phyloP scores from a whole-genome alignment of 202 grass and related monocot species.

The Setaria italica region DNA sequence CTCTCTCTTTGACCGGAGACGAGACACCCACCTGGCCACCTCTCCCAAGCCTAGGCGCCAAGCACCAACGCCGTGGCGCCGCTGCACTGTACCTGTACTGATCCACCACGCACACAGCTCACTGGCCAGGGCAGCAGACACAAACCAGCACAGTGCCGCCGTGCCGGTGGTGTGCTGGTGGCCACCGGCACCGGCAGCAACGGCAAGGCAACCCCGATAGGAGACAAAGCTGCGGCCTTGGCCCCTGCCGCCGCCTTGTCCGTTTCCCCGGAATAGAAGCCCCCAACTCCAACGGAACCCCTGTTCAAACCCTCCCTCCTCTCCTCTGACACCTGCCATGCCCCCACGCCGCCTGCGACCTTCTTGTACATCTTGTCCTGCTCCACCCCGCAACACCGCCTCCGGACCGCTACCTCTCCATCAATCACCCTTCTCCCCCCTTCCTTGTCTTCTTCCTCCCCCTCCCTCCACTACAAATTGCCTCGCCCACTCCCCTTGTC shows the following conservation, averaged over 20 bases:
- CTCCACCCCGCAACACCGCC: not conserved
- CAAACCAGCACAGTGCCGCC: not conserved
- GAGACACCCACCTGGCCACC: not conserved
- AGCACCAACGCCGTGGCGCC: not conserved
- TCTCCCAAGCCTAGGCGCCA: not conserved
- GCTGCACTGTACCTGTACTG: not conserved
- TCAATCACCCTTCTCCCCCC: no score
- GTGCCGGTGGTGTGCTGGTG: not conserved
- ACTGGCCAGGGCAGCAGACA: no score
- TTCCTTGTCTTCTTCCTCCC: slow-evolving; percentile 22
- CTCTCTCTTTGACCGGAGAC: slow-evolving; percentile 33
- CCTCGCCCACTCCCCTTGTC: not conserved
- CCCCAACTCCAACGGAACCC: slow-evolving; percentile 2
- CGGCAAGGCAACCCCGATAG: not conserved
- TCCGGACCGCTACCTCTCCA: not conserved
- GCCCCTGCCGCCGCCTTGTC: slow-evolving; percentile 36
- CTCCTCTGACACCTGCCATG: not conserved
- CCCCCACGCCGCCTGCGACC: not conserved
- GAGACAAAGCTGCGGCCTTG: slow-evolving; percentile 19
- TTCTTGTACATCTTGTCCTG: slow-evolving; percentile 26
- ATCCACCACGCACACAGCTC: not conserved
- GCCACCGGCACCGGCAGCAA: not conserved
- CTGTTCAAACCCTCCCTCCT: slow-evolving; percentile 26
- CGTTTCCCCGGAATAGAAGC: slow-evolving; percentile 57
- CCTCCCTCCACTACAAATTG: slow-evolving; percentile 45